phyloP scores from a whole-genome alignment of 179 eudicot species.

The Beta macrorhiza region DNA sequence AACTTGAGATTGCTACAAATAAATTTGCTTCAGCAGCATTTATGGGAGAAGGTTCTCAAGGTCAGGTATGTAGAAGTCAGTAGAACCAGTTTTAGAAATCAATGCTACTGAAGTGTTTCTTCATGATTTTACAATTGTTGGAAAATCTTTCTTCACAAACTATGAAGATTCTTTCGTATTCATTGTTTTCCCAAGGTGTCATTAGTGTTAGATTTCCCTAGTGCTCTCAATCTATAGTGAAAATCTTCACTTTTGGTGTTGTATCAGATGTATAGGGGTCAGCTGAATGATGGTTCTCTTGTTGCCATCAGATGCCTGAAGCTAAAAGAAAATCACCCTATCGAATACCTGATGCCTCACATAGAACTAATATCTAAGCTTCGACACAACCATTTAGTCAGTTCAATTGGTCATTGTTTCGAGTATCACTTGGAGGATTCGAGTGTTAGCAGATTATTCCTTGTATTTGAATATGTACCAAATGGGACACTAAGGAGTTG shows the following conservation, averaged over 20 bases:
- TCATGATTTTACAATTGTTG: too few relatives aligned
- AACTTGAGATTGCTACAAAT: constrained; percentile 77
- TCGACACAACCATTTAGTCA: constrained; percentile 72
- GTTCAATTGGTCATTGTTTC: constrained; percentile 84
- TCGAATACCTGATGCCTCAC: constrained; percentile 58
- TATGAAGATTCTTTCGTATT: too few relatives aligned
- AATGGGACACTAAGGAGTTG: constrained; percentile 70
- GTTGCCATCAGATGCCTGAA: constrained; percentile 77
- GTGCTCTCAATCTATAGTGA: background rate
- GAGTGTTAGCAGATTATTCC: constrained; percentile 68
- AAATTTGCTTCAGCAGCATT: constrained; percentile 57
- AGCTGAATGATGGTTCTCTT: constrained; percentile 60
- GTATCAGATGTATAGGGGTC: constrained; percentile 75
- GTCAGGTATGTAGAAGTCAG: constrained; percentile 51
- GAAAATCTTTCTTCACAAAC: too few relatives aligned
- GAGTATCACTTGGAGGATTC: constrained; percentile 83
- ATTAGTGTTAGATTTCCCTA: too few relatives aligned
- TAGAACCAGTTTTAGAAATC: background rate
- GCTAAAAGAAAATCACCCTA: constrained; percentile 46
- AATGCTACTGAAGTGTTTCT: too few relatives aligned
- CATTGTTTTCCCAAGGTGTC: too few relatives aligned
- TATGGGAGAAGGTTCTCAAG: constrained; percentile 75
- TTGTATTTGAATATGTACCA: constrained; percentile 73
- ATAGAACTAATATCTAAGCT: constrained; percentile 70
- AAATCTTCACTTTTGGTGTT: background rate